Evolutionary conservation across 805 yeast genomes (phyloP), one percentile per base, ranked within the genome.

Genomic region (Sugiyamaella lignohabitans): DNA sequence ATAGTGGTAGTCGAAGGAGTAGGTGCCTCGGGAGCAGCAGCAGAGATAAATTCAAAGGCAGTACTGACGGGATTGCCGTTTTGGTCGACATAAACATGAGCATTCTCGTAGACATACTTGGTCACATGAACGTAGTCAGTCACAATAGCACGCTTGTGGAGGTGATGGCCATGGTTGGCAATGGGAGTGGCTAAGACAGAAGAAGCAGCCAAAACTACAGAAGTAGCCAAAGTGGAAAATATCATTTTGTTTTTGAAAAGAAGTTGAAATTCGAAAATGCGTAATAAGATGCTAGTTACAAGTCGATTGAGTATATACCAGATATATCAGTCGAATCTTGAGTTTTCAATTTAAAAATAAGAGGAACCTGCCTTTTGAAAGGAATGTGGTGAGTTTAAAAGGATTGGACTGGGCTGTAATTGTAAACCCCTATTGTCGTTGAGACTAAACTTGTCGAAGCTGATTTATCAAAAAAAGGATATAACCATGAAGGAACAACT

Each of bases 201-300:
- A 46, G 35, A 38, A 32, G 38, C n/a, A 8, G 32, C 32, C 14
- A 27, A 27, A 27, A 27, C 11, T 8, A 14, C 32, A 8, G 32
- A 27, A 27, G 32, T 27, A 27, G 32, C 32, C 8, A 27, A 8
- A 19, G 45, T 19, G 20, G 54, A 44, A 45, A 38, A 47, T 41
- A 50, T 53, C 57, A 53, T 53, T n/a, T 22, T 38, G 32, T 10
- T 35, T 5, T 43, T 70, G 66, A 5, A 71, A 68, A 42, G 69
- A 18, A 16, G 17, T 20, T 19, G 10, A 22, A 42, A 32, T 29
- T 6, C 8, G 21, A 17, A 19, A 18, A 18, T 17, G 14, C 8
- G 18, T 35, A 19, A 17, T 6, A 35, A 18, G 21, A 35, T 17
- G 6, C 11, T 35, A 18, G 14, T 16, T 6, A 35, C 6, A 35